A percentile compares a stretch with the other conserved stretches of the same genome.
Evolutionary conservation across 768 basidiomycete species (phyloP).

Genomic region (Krasilnikovozyma curviuscula): DNA sequence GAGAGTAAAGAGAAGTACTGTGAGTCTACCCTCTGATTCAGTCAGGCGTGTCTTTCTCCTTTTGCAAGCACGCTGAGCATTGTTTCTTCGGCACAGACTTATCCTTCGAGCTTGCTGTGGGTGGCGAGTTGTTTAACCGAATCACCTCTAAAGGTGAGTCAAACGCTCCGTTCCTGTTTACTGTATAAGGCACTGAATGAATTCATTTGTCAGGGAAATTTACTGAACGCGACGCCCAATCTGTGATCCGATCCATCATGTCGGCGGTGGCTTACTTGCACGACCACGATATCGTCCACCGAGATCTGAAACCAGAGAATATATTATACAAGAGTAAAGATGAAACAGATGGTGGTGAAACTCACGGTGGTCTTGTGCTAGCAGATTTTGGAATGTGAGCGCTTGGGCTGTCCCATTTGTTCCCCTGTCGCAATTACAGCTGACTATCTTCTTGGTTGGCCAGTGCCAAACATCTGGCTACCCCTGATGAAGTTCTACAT

Average conservation of each 20-base stretch:
- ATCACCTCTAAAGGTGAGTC: slow-evolving; percentile 65
- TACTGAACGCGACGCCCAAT: slow-evolving; percentile 74
- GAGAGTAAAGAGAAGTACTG: slow-evolving; percentile 57
- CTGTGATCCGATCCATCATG: slow-evolving; percentile 55
- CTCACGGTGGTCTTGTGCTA: slow-evolving; percentile 81
- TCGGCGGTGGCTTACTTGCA: slow-evolving; percentile 77
- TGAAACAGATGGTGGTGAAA: slow-evolving; percentile 26
- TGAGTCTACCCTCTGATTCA: not conserved
- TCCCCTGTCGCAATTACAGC: not conserved
- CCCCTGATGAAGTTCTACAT: slow-evolving; percentile 45
- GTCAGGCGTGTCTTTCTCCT: not conserved
- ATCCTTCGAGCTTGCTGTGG: slow-evolving; percentile 80
- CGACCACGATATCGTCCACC: slow-evolving; percentile 78
- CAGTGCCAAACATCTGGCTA: slow-evolving; percentile 66
- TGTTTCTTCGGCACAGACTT: slow-evolving; percentile 32
- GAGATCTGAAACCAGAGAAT: slow-evolving; percentile 92
- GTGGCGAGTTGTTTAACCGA: slow-evolving; percentile 85
- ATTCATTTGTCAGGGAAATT: no score
- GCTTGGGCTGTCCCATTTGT: not conserved
- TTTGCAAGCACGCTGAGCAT: not conserved
- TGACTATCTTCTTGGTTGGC: not conserved
- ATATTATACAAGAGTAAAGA: slow-evolving; percentile 69
- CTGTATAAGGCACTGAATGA: no score
- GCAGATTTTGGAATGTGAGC: slow-evolving; percentile 91
- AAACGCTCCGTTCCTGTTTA: no score